Evolutionary conservation across 208 protist genomes (phyloP).

Genomic region (Naegleria gruberi): DNA sequence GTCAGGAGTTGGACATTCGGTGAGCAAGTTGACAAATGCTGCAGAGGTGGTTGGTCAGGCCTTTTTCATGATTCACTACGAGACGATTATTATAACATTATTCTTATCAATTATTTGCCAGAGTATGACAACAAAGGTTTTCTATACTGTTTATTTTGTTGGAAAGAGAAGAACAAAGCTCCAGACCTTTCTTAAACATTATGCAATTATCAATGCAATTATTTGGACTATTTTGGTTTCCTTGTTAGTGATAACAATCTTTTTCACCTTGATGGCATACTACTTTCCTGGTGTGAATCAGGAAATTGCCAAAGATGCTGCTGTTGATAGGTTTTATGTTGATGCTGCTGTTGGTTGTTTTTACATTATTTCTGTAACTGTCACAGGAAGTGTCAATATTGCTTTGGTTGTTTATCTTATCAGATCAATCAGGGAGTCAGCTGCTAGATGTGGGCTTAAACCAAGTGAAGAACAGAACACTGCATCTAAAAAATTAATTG

Average conservation of each 20-base stretch:
- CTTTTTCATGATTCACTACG: too few relatives aligned
- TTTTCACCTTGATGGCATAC: not conserved
- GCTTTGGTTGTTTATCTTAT: not conserved
- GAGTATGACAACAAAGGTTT: too few relatives aligned
- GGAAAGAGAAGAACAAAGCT: too few relatives aligned
- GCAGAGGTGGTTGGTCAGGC: too few relatives aligned
- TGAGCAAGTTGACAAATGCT: too few relatives aligned
- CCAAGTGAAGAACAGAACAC: not conserved
- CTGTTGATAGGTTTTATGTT: not conserved
- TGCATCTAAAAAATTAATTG: not conserved
- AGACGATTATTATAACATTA: too few relatives aligned
- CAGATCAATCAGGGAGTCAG: not conserved
- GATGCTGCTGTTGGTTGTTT: not conserved
- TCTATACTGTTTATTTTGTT: too few relatives aligned
- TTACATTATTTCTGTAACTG: not conserved
- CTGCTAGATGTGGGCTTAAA: not conserved
- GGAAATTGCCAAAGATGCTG: not conserved
- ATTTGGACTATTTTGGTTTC: too few relatives aligned
- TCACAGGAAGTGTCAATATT: not conserved
- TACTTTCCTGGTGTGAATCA: not conserved
- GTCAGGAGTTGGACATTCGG: too few relatives aligned
- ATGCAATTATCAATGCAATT: too few relatives aligned
- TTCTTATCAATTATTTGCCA: too few relatives aligned
- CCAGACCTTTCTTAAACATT: too few relatives aligned
- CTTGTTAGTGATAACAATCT: not conserved